Evolutionary conservation across 225 moss, liverwort and hornwort species (phyloP).

Genomic region (Physcomitrellopsis africana): DNA sequence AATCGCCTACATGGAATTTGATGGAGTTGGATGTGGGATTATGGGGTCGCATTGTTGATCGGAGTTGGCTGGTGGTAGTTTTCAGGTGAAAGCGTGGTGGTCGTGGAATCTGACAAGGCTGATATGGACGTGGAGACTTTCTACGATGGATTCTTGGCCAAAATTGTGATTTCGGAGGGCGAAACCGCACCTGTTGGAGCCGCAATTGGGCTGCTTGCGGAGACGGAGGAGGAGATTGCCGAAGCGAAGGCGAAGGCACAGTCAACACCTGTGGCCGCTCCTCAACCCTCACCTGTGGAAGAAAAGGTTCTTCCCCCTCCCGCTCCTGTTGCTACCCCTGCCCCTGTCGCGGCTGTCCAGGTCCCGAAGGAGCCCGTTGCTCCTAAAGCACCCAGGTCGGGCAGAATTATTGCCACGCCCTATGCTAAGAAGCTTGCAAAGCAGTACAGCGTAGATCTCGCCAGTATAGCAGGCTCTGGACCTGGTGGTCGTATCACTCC

Average conservation of each 20-base stretch:
- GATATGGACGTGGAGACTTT: slow-evolving; percentile 99
- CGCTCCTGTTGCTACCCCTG: slow-evolving; percentile 39
- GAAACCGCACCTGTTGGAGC: slow-evolving; percentile 90
- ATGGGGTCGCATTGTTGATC: neutral
- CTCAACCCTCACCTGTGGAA: slow-evolving; percentile 54
- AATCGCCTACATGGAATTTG: neutral
- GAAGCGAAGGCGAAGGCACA: slow-evolving; percentile 68
- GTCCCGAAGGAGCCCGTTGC: slow-evolving; percentile 46
- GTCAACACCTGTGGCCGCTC: slow-evolving; percentile 37
- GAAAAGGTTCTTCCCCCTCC: slow-evolving; percentile 54
- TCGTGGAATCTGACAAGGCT: slow-evolving; percentile 97
- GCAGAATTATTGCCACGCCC: slow-evolving; percentile 85
- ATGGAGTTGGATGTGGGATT: neutral
- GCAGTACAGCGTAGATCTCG: slow-evolving; percentile 86
- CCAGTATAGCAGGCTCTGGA: slow-evolving; percentile 74
- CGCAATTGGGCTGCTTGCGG: slow-evolving; percentile 92
- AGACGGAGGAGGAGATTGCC: slow-evolving; percentile 90
- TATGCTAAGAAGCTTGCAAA: slow-evolving; percentile 99
- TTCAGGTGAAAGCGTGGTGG: slow-evolving; percentile 92
- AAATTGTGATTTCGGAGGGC: slow-evolving; percentile 92
- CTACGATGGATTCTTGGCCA: slow-evolving; percentile 90
- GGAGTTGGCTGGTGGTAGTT: neutral
- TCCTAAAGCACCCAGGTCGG: slow-evolving; percentile 55
- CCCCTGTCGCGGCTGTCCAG: slow-evolving; percentile 58
- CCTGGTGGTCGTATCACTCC: slow-evolving; percentile 87